Evolutionary conservation across 805 yeast genomes (phyloP).

Genomic region (Vanderwaltozyma verrucispora): DNA sequence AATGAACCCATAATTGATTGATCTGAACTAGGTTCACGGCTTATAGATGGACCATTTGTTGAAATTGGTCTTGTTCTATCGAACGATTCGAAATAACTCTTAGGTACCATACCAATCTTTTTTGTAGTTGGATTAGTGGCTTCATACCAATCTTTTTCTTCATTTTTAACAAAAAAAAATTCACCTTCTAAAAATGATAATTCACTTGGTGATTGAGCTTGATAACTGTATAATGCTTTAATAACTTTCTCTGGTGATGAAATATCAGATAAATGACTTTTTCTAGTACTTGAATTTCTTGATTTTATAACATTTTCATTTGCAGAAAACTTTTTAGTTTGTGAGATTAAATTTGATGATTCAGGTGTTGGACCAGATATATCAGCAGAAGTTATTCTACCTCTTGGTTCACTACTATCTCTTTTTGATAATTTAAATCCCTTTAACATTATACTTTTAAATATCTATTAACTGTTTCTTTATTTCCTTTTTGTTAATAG

Average conservation of each 20-base stretch:
- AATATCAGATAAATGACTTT: conserved; percentile 7
- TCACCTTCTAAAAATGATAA: conserved; percentile 73
- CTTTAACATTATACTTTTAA: conserved; percentile 15
- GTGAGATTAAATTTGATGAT: conserved; percentile 11
- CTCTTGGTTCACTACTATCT: conserved; percentile 19
- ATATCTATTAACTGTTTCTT: no score
- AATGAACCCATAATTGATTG: conserved; percentile 34
- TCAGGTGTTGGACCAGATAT: conserved; percentile 28
- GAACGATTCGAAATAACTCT: conserved; percentile 69
- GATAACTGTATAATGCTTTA: conserved; percentile 67
- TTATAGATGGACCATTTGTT: conserved; percentile 2
- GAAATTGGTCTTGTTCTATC: conserved; percentile 41
- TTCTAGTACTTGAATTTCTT: conserved; percentile 6
- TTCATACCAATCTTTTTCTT: conserved; percentile 68
- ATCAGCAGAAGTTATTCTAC: conserved; percentile 27
- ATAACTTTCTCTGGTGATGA: conserved; percentile 65
- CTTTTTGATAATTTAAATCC: conserved; percentile 23
- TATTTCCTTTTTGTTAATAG: no score
- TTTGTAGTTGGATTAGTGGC: conserved; percentile 80
- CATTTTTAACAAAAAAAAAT: conserved; percentile 70
- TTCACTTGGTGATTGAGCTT: conserved; percentile 73
- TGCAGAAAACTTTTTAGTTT: conserved; percentile 20
- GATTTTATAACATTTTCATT: conserved; percentile 6
- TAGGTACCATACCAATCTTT: conserved; percentile 79
- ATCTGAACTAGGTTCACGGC: conserved; percentile 9